Evolutionary conservation across 192 early-diverging fungal species (phyloP).

Genomic region (Entomortierella chlamydospora): DNA sequence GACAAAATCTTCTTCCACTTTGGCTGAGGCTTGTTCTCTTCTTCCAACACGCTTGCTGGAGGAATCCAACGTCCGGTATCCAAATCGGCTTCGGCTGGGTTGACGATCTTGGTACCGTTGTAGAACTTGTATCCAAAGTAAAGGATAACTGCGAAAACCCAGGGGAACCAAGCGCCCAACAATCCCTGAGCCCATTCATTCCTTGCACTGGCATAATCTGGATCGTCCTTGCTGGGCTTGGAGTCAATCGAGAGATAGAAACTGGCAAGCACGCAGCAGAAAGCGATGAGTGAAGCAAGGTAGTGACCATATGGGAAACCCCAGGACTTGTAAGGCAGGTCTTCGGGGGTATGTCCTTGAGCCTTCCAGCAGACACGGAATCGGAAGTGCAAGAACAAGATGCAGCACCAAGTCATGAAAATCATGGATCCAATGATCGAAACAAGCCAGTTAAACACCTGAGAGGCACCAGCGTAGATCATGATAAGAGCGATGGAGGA

Average conservation of each 20-base stretch:
- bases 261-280: slow-evolving; percentile 64
- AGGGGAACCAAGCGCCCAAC: slow-evolving; percentile 71
- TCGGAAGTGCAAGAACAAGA: slow-evolving; percentile 82
- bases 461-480: slow-evolving; percentile 66
- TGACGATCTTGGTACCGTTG: slow-evolving; percentile 72
- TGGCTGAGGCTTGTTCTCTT: slow-evolving; percentile 17
- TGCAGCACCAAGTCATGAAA: slow-evolving; percentile 86
- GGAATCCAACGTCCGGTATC: slow-evolving; percentile 55
- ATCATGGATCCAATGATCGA: slow-evolving; percentile 79
- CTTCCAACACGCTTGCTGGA: not conserved
- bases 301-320: slow-evolving; percentile 80
- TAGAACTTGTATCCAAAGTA: slow-evolving; percentile 74
- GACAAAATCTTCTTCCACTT: slow-evolving; percentile 20
- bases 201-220: slow-evolving; percentile 55
- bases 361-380: slow-evolving; percentile 81
- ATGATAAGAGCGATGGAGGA: slow-evolving; percentile 69
- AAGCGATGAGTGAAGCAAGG: slow-evolving; percentile 70
- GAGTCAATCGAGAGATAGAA: slow-evolving; percentile 64
- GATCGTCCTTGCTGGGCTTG: slow-evolving; percentile 54
- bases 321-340: slow-evolving; percentile 80
- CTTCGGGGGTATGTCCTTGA: slow-evolving; percentile 69
- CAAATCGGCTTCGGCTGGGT: slow-evolving; percentile 71
- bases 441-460: slow-evolving; percentile 74
- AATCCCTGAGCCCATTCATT: slow-evolving; percentile 58
- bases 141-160: slow-evolving; percentile 68